Percentiles rank a stretch among this genome's conserved stretches.
These are phyloP conservation scores for Candida alai DNA, from an alignment of 805 yeast genomes.

Conservation along the genomic window DNA sequence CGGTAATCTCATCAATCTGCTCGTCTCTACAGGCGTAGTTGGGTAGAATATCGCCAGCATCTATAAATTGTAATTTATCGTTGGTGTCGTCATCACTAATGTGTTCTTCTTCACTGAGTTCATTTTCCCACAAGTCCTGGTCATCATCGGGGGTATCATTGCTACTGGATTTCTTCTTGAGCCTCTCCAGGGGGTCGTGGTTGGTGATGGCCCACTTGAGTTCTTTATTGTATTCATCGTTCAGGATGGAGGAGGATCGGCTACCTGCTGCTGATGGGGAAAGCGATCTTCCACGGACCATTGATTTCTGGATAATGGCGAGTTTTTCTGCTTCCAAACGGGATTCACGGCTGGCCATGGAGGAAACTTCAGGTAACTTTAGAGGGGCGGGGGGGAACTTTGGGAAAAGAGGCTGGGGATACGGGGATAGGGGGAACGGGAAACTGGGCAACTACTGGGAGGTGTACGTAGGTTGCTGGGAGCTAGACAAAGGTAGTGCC, in stretches of 20 bases:
- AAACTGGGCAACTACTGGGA: no score
- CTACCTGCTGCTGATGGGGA: constrained; percentile 29
- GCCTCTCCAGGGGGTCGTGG: constrained; percentile 71
- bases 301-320: constrained; percentile 36
- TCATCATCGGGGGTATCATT: constrained; percentile 9
- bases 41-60: constrained; percentile 56
- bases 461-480: no score
- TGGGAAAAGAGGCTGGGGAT: no score
- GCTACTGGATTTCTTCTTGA: constrained; percentile 20
- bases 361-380: no score
- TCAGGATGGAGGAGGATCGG: constrained; percentile 33
- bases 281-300: constrained; percentile 35
- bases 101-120: constrained; percentile 56
- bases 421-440: no score
- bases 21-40: constrained; percentile 49
- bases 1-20: constrained; percentile 35
- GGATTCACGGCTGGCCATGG: no score
- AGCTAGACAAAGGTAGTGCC: no score
- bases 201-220: constrained; percentile 63
- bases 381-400: no score
- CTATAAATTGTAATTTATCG: constrained; percentile 55
- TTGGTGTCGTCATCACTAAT: constrained; percentile 56
- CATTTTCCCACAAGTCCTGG: constrained; percentile 25
- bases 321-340: constrained; percentile 40
- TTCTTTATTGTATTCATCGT: constrained; percentile 37